These are phyloP conservation scores for Trichoderma gracile DNA, from an alignment of 2,329 filamentous ascomycete species.

Conservation along the genomic window DNA sequence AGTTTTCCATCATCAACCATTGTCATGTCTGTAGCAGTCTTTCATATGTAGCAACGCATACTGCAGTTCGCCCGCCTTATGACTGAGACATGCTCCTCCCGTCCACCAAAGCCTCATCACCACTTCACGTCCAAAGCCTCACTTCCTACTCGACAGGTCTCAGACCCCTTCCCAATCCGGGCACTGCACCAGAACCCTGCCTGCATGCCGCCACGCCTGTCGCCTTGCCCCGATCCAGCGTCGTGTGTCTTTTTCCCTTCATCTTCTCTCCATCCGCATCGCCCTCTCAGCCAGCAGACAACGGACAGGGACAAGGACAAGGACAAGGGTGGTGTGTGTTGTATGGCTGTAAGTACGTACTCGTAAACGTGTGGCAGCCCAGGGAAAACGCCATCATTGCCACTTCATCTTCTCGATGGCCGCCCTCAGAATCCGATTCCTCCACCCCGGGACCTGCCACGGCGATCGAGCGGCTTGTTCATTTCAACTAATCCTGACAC, in stretches of 20 bases:
- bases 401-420: conserved; percentile 18
- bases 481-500: conserved; percentile 2
- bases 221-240: conserved; percentile 12
- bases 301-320: too few relatives aligned
- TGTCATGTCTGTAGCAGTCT: not conserved
- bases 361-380: not conserved
- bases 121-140: not conserved
- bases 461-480: conserved; percentile 4
- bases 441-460: not conserved
- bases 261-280: too few relatives aligned
- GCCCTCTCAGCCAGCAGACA: too few relatives aligned
- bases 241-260: not conserved
- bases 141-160: conserved; percentile 2
- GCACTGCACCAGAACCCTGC: conserved; percentile 9
- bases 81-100: not conserved
- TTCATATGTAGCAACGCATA: too few relatives aligned
- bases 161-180: conserved; percentile 1
- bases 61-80: not conserved
- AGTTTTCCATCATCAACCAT: too few relatives aligned
- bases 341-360: too few relatives aligned
- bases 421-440: conserved; percentile 19
- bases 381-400: not conserved
- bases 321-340: too few relatives aligned
- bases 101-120: not conserved
- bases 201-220: conserved; percentile 9